Evolutionary conservation across 495 filamentous ascomycete genomes (phyloP), one percentile per base, ranked within the genome.

Genomic region (Neurospora terricola): DNA sequence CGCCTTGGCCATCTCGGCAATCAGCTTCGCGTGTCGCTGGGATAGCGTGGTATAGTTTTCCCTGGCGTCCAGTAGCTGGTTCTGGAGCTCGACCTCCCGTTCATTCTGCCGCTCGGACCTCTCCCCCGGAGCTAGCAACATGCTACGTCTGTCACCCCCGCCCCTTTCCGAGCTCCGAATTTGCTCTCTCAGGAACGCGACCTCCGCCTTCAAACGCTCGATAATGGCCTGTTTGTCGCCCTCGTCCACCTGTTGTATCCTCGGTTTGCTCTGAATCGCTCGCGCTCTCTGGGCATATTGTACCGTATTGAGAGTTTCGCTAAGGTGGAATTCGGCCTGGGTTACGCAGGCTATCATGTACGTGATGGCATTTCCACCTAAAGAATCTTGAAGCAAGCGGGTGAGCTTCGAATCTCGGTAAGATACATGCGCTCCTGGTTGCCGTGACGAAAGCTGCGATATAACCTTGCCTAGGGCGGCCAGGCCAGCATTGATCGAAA

Each of bases 311-410:
- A 99, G 85, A 1, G 96, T 98, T 82, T 99, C 96, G 83, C 94
- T 98, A 21, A 98, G 85, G 81, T 99, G 95, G 80, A 98, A 99
- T 78, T 97, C 95, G 16, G 94, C 94, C 7, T 94, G 96, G 7
- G 93, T 98, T 34, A 99, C 94, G 83, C 96, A 99, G 38, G 96
- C 96, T 84, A 99, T 94, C 96, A 99, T 98, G 82, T 98, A 99
- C 2, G 96, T 99, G 77, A 97, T 96, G 0, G 96, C 96, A 78
- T 96, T 98, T 5, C 96, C 96, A 68, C 96, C 96, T n/a, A 99
- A 86, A 2, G 96, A 99, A 81, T 99, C 96, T 84, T 98, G 96
- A 18, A 99, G 89, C 14, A 99, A 87, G 70, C 96, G 92, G 18
- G 96, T 99, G 72, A 99, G 91, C 80, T 92, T 94, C 16, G 96